Conservation (phyloP, 305 asterid genomes). For the Rubia tinctorum region DNA sequence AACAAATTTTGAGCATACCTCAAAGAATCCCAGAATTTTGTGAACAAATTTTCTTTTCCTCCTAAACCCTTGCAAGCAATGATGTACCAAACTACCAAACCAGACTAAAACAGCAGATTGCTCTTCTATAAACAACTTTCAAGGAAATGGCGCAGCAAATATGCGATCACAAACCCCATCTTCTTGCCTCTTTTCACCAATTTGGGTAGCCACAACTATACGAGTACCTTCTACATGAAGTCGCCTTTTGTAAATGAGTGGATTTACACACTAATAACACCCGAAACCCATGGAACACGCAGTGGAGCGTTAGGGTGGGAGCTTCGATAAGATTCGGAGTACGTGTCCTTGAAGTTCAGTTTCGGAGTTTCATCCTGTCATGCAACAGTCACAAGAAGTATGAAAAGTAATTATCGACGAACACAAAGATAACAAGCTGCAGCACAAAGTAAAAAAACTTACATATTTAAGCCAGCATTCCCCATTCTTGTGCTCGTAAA, state of each 20-base stretch:
- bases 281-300: conserved; percentile 83
- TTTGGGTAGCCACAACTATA: conserved; percentile 1
- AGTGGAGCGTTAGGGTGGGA: conserved; percentile 71
- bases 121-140: conserved; percentile 11
- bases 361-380: conserved; percentile 72
- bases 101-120: conserved; percentile 6
- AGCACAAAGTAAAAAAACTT: conserved; percentile 21
- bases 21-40: neutral
- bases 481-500: conserved; percentile 65
- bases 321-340: conserved; percentile 63
- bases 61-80: neutral
- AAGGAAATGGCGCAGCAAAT: conserved; percentile 7
- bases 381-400: conserved; percentile 6
- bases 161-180: neutral
- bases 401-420: neutral
- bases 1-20: conserved; percentile 7
- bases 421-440: neutral
- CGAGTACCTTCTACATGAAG: conserved; percentile 2
- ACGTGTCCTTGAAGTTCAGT: conserved; percentile 58
- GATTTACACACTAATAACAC: conserved; percentile 48
- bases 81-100: neutral
- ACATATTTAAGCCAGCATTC: conserved; percentile 98
- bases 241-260: conserved; percentile 12
- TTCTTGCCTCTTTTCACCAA: neutral
- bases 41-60: no score